These are phyloP conservation scores for Rhododendron williamsianum DNA, from an alignment of 148 eudicot genomes.

Conservation along the genomic window DNA sequence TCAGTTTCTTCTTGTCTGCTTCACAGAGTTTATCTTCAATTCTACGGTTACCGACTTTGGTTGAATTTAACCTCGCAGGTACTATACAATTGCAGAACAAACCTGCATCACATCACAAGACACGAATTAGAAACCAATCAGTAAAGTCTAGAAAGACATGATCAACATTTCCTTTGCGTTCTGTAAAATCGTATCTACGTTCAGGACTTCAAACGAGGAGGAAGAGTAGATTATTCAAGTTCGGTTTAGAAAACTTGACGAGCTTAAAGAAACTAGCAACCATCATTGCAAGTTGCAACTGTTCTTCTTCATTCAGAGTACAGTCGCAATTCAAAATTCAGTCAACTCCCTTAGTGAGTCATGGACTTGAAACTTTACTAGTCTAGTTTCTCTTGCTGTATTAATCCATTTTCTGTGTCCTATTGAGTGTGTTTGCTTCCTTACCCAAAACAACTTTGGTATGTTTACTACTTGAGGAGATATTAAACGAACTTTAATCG, in stretches of 20 bases:
- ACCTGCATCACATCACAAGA: conserved; percentile 17
- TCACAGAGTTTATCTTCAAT: conserved; percentile 29
- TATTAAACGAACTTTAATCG: neutral
- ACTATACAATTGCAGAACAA: conserved; percentile 31
- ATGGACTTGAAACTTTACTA: neutral
- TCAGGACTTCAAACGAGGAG: too few species aligned
- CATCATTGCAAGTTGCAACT: neutral
- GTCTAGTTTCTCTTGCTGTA: neutral
- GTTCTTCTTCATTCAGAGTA: neutral
- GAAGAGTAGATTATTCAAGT: neutral
- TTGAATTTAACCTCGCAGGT: conserved; percentile 28
- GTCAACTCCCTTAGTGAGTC: neutral
- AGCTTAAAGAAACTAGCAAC: neutral
- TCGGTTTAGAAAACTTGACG: neutral
- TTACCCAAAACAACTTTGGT: neutral
- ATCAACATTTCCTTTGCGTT: neutral
- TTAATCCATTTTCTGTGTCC: neutral
- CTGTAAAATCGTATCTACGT: neutral
- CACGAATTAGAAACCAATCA: neutral
- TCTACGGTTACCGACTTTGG: conserved; percentile 26
- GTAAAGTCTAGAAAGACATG: neutral
- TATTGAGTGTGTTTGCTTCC: neutral
- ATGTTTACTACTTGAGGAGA: neutral
- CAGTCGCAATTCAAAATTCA: neutral
- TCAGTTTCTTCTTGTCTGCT: conserved; percentile 32